Base-by-base conservation (phyloP, 345 rosid species). In the Populus alba region DNA sequence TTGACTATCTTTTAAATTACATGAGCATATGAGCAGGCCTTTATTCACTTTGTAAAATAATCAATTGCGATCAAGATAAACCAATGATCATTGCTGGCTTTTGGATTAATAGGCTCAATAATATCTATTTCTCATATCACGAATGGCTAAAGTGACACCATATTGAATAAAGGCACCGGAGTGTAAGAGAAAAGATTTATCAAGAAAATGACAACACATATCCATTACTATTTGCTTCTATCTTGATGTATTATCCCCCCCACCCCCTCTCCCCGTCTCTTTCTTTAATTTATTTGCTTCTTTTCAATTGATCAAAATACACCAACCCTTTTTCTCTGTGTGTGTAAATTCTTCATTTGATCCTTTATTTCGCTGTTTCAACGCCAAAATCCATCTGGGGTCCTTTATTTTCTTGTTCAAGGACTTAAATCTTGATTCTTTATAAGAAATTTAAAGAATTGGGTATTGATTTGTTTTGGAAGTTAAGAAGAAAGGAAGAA, bases 191-290 rank as follows among this genome's bases (percentile, higher is more conserved):
- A 27, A 27, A 27, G 27, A 27, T 27, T 27, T 27, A 1, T 27
- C 27, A 27, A 27, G 27, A 27, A 27, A 27, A 27, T 81, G 79
- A 72, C 80, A 55, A 12, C 55, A 74, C 55, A 76, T 72, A 20
- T 81, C 62, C 31, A 22, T 72, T 20, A 22, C 70, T 69, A 20
- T 15, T 31, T 39, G 38, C 22, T 23, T 39, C 29, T 27, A 31
- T 70, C 45, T 68, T 6, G 49, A 41, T 45, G 22, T 59, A 3
- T 17, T 45, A 29, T 68, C 27, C 27, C 27, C 27, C 27, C 27
- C 27, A 0, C 27, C 27, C 27, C 27, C 27, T 1, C 27, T 1
- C 27, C 1, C 27, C 27, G 27, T 27, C 27, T 27, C 27, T 20
- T 8, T 23, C 35, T 15, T 13, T 23, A 53, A 11, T 66, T 31